Percentiles rank a stretch among this genome's conserved stretches.
Evolutionary conservation across 352 stramenopile species (phyloP).

Genomic region (Phytophthora fragariae): DNA sequence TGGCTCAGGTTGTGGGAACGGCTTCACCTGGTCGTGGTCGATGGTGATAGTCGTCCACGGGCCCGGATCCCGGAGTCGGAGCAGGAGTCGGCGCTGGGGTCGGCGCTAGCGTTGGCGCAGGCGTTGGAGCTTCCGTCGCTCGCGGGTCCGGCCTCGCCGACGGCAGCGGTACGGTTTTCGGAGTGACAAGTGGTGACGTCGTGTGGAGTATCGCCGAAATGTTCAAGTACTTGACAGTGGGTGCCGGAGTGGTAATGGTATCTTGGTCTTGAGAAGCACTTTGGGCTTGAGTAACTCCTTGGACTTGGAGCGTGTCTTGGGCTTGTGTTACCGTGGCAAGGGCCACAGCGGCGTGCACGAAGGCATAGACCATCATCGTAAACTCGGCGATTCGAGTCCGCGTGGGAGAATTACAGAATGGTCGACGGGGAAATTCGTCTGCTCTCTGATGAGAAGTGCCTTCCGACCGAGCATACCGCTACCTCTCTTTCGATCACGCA

Average conservation of each 20-base stretch:
- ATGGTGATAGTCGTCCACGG: conserved; percentile 20
- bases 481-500: not conserved
- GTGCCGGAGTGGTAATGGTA: not conserved
- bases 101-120: not conserved
- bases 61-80: conserved; percentile 7
- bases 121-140: conserved; percentile 15
- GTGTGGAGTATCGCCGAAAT: not conserved
- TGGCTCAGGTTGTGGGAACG: conserved; percentile 19
- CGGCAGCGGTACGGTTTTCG: not conserved
- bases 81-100: conserved; percentile 15
- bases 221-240: conserved; percentile 11
- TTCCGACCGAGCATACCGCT: not conserved
- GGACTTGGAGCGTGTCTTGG: not conserved
- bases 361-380: not conserved
- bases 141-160: conserved; percentile 8
- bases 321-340: not conserved
- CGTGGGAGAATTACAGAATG: conserved; percentile 1
- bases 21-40: conserved; percentile 23
- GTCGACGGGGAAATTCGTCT: not conserved
- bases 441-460: not conserved
- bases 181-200: not conserved
- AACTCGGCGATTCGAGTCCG: not conserved
- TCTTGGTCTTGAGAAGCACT: not conserved
- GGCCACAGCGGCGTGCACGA: not conserved
- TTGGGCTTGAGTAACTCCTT: conserved; percentile 1